Evolutionary conservation across 2,329 filamentous ascomycete genomes (phyloP), one percentile per base, ranked within the genome.

Genomic region (Fusarium clavum): DNA sequence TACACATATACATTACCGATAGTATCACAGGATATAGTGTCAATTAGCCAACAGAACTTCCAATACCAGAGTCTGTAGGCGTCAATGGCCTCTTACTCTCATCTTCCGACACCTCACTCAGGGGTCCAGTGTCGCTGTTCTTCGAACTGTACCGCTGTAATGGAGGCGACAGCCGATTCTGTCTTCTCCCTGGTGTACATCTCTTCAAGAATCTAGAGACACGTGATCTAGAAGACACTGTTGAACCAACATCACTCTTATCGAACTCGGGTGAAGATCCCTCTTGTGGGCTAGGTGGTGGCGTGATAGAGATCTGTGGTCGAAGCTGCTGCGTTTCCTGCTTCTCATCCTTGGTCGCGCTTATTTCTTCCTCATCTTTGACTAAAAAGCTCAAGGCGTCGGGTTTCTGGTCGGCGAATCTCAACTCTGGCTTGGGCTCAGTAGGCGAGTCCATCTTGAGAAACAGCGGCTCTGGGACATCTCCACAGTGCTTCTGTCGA

Each of bases 61-160:
- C 63, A 22, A 71, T 20, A 0, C 67, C 67, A 11, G 67, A 70
- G 7, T 70, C 67, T 0, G 58, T 45, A 0, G 67, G 67, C 13
- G 67, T 68, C 13, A 22, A 11, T 0, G 54, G 57, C 16, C 51
- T 52, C 3, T 71, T 57, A 0, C 20, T 20, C 11, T 32, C 32
- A 8, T 52, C 29, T 6, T 51, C 30, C 6, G 20, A 38, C 4
- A 34, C 24, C 2, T 8, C 9, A 16, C 4, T 29, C 6, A 46
- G 12, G 16, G 7, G 9, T 6, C 9, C 13, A 2, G n/a, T 9
- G 6, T 25, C 20, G 8, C 29, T 49, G 5, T 2, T 46, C 5
- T n/a, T 64, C 3, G 54, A 32, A 9, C 18, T 18, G 2, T 40
- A 6, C 0, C 24, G 27, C 6, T 27, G 34, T 1, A 20, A 12